Base-by-base conservation (phyloP, 2,329 filamentous ascomycete genomes). In the Aspergillus sp. region DNA sequence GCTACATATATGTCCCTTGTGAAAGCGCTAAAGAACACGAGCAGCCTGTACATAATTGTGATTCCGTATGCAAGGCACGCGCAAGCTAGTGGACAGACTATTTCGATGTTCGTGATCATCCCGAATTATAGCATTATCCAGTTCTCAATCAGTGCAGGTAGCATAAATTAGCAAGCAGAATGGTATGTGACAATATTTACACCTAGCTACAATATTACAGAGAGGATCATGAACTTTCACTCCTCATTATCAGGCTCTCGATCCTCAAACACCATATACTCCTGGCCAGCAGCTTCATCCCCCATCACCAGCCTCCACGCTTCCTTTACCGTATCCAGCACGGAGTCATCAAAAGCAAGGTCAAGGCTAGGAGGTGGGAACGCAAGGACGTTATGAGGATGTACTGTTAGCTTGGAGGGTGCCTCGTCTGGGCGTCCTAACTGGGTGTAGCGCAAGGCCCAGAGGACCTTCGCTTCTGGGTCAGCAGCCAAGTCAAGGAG, bases 231-330 rank as follows among this genome's bases (percentile, higher is more conserved):
- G 7, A 7, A 7, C 22, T 17, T 13, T 59, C 51, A 57, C 50
- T 68, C 60, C 58, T 88, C 84, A 30, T 81, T 81, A 53, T 73
- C 76, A 13, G 78, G 80, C 65, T 91, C 86, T 20, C 90, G 81
- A 54, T 94, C 88, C 45, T 86, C 82, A 67, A 96, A 96, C 17
- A 81, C 76, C 82, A 96, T 85, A 63, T 94, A 96, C 42, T 81
- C 68, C 16, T 75, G 73, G 16, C 76, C 75, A 16, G 74, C 74
- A 1, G 69, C 74, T 4, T 79, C 77, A 1, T 75, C 72, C 9
- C 79, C 82, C 59, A 82, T 75, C 3, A 91, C 78, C 45, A 76
- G 73, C 55, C 81, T 76, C 91, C 92, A 97, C 6, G 85, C 83
- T 9, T 80, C 70, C 54, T 82, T 82, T 2, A 96, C 88, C 22